Evolutionary conservation across 495 filamentous ascomycete species (phyloP).

Genomic region (Mytilinidion resinicola): DNA sequence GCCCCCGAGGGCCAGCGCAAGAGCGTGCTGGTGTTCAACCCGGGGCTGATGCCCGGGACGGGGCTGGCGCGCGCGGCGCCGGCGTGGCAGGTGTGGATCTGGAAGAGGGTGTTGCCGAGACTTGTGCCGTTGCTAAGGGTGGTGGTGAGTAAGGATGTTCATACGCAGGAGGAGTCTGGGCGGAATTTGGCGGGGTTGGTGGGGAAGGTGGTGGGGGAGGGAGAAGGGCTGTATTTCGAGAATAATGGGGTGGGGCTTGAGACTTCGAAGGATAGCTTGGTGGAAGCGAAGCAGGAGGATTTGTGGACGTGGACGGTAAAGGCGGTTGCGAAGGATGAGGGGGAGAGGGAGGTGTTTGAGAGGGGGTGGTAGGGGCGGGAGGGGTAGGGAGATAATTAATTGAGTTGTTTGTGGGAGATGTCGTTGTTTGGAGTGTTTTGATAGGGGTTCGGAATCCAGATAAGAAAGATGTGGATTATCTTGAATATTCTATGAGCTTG

Average conservation of each 20-base stretch:
- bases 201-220: conserved; percentile 18
- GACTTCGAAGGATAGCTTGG: conserved; percentile 35
- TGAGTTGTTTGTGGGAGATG: no score
- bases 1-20: conserved; percentile 26
- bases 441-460: no score
- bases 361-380: conserved; percentile 1
- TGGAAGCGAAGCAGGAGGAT: conserved; percentile 41
- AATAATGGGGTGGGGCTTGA: conserved; percentile 16
- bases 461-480: no score
- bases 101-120: conserved; percentile 31
- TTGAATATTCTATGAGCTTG: no score
- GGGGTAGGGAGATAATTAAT: neutral
- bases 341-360: conserved; percentile 33
- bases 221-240: conserved; percentile 40
- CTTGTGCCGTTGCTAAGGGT: conserved; percentile 35
- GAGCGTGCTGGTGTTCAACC: conserved; percentile 40
- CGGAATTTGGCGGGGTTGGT: conserved; percentile 33
- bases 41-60: conserved; percentile 45
- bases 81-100: conserved; percentile 23
- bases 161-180: conserved; percentile 38
- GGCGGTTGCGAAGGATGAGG: conserved; percentile 34
- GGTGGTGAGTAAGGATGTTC: conserved; percentile 32
- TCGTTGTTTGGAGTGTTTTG: no score
- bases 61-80: conserved; percentile 36
- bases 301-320: conserved; percentile 47